Percentiles rank a stretch among this genome's conserved stretches.
Evolutionary conservation across 78 protist genomes (phyloP).

Genomic region (Dictyostelium firmibasis): DNA sequence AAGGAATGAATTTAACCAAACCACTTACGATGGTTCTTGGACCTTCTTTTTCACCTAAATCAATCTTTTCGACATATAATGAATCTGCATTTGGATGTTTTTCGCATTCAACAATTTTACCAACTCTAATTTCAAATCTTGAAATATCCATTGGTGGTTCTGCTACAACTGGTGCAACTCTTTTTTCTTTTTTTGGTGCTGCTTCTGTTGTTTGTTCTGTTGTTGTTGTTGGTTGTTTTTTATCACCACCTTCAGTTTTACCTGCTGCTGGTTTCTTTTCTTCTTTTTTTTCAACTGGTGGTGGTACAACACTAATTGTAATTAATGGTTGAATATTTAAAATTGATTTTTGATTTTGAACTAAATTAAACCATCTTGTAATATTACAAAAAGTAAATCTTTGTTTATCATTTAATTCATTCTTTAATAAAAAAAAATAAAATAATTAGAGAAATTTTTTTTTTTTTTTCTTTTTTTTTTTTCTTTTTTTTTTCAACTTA

Average conservation of each 20-base stretch:
- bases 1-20: conserved; percentile 79
- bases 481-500: background rate
- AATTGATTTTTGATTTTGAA: conserved; percentile 41
- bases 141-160: conserved; percentile 79
- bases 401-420: conserved; percentile 65
- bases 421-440: background rate
- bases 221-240: background rate
- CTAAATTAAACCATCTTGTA: conserved; percentile 69
- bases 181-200: conserved; percentile 2
- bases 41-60: conserved; percentile 83
- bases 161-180: conserved; percentile 36
- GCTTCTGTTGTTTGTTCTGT: background rate
- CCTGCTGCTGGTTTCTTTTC: conserved; percentile 58
- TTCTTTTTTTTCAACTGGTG: conserved; percentile 68
- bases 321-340: conserved; percentile 33
- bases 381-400: conserved; percentile 64
- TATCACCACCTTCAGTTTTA: background rate
- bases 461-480: background rate
- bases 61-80: conserved; percentile 91
- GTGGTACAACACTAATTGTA: conserved; percentile 43
- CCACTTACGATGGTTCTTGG: conserved; percentile 89
- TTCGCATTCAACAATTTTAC: conserved; percentile 83
- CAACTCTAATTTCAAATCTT: conserved; percentile 89
- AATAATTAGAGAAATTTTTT: background rate
- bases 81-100: conserved; percentile 86